Evolutionary conservation across 352 stramenopile genomes (phyloP).

Genomic region (Phytopythium cucurbitacearum): DNA sequence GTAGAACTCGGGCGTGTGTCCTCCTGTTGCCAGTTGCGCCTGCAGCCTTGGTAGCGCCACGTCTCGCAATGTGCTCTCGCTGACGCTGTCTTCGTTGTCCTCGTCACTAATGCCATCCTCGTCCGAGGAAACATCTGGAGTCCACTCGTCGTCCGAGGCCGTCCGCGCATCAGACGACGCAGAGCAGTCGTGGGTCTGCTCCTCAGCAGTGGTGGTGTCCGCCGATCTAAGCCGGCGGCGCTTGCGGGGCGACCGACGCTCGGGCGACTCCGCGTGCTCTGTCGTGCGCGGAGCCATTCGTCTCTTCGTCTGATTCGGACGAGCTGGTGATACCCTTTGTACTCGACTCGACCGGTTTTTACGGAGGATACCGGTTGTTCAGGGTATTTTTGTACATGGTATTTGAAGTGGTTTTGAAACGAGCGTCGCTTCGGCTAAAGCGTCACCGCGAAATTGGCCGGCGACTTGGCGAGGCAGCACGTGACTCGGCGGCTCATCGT

Average conservation of each 20-base stretch:
- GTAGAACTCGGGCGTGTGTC: conserved; percentile 17
- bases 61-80: background rate
- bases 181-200: background rate
- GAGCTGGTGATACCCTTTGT: too few species aligned
- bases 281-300: background rate
- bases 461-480: too few species aligned
- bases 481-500: too few species aligned
- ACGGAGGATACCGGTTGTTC: too few species aligned
- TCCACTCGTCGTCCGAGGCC: background rate
- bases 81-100: background rate
- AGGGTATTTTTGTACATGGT: background rate
- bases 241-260: background rate
- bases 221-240: background rate
- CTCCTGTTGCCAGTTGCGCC: background rate
- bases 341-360: too few species aligned
- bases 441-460: background rate
- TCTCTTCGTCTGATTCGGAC: background rate
- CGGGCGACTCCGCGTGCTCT: background rate
- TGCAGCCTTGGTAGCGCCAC: background rate
- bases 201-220: too few species aligned
- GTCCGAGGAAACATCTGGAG: background rate
- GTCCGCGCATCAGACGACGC: background rate
- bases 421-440: conserved; percentile 2
- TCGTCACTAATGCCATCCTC: background rate
- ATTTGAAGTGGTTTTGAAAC: conserved; percentile 4